Conservation (phyloP, 2,329 filamentous ascomycete genomes). For the Aspergillus tubingensis region DNA sequence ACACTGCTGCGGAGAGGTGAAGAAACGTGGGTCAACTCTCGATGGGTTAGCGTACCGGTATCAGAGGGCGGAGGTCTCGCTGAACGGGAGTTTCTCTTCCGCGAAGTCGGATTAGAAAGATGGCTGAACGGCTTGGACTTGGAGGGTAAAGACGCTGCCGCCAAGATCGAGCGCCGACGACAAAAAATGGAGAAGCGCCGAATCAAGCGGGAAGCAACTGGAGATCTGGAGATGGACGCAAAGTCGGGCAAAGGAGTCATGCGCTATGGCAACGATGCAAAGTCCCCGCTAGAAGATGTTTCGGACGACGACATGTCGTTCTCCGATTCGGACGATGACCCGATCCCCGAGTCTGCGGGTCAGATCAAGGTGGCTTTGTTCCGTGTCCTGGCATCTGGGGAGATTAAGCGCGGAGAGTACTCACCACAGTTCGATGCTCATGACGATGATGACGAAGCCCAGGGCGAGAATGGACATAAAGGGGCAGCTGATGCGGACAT, state of each 20-base stretch:
- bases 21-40: slow-evolving; percentile 98
- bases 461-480: slow-evolving; percentile 54
- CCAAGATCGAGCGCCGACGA: slow-evolving; percentile 68
- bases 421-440: slow-evolving; percentile 96
- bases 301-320: slow-evolving; percentile 68
- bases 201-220: slow-evolving; percentile 69
- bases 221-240: slow-evolving; percentile 45
- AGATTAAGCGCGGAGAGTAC: slow-evolving; percentile 97
- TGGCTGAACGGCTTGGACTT: slow-evolving; percentile 97
- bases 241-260: slow-evolving; percentile 58
- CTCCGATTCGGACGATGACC: slow-evolving; percentile 80
- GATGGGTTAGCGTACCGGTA: slow-evolving; percentile 93
- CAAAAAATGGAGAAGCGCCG: slow-evolving; percentile 79
- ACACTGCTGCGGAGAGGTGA: slow-evolving; percentile 89
- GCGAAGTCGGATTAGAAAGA: slow-evolving; percentile 90
- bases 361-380: slow-evolving; percentile 99
- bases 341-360: slow-evolving; percentile 84
- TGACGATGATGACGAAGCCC: slow-evolving; percentile 80
- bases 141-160: slow-evolving; percentile 87
- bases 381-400: slow-evolving; percentile 88
- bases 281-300: slow-evolving; percentile 70
- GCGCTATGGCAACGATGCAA: slow-evolving; percentile 76
- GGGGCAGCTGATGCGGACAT: slow-evolving; percentile 74
- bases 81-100: slow-evolving; percentile 94
- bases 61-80: slow-evolving; percentile 90